phyloP scores from a whole-genome alignment of 495 filamentous ascomycete species.

The Aeminium ludgeri region DNA sequence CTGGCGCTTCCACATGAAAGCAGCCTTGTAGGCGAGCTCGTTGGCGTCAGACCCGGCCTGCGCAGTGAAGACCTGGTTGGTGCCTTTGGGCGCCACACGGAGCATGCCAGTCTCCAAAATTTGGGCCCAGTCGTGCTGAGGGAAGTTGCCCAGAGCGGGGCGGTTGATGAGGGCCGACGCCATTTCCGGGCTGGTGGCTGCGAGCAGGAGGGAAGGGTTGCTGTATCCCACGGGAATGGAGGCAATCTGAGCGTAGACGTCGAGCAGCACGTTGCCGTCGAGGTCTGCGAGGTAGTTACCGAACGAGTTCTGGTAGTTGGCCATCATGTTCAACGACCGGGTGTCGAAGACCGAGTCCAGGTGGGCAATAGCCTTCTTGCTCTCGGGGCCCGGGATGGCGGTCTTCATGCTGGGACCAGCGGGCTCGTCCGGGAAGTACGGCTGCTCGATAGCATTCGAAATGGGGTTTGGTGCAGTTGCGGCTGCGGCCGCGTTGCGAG shows the following conservation, averaged over 20 bases:
- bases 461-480: not conserved
- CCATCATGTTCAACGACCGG: constrained; percentile 80
- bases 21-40: constrained; percentile 97
- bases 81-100: constrained; percentile 72
- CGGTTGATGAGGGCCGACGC: constrained; percentile 74
- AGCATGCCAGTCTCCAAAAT: constrained; percentile 79
- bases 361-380: constrained; percentile 49
- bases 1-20: constrained; percentile 93
- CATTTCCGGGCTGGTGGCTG: constrained; percentile 64
- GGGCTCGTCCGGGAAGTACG: constrained; percentile 48
- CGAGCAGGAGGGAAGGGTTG: constrained; percentile 62
- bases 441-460: constrained; percentile 12
- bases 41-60: constrained; percentile 94
- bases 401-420: constrained; percentile 49
- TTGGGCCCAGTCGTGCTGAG: constrained; percentile 71
- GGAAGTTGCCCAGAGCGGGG: constrained; percentile 92
- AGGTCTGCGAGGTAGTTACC: constrained; percentile 70
- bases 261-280: constrained; percentile 56
- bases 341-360: constrained; percentile 85
- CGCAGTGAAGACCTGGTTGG: constrained; percentile 93
- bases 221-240: constrained; percentile 96
- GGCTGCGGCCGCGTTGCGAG: constrained; percentile 10
- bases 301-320: constrained; percentile 54
- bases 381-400: constrained; percentile 68
- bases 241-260: constrained; percentile 78